These are phyloP conservation scores for Entoloma clypeatum DNA, from an alignment of 1,284 basidiomycete species.

Conservation along the genomic window DNA sequence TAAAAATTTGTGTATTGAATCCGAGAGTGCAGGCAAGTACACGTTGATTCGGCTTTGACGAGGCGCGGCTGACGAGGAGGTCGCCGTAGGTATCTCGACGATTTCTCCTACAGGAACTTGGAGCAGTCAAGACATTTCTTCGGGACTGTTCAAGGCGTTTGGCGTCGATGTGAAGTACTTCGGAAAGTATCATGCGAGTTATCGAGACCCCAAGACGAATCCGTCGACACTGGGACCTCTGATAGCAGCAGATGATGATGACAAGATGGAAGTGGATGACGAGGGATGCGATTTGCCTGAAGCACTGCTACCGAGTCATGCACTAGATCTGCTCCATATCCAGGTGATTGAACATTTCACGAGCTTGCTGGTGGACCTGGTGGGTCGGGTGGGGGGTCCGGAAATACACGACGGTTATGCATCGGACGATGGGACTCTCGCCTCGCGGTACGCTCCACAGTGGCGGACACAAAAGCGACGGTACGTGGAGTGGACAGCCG, in stretches of 20 bases:
- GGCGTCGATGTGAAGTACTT: conserved; percentile 32
- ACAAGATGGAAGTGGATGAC: conserved; percentile 62
- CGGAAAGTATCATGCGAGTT: conserved; percentile 33
- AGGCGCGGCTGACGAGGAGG: too few relatives aligned
- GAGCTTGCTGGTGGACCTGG: conserved; percentile 54
- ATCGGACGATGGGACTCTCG: conserved; percentile 23
- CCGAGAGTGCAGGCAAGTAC: conserved; percentile 31
- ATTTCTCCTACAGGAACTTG: conserved; percentile 34
- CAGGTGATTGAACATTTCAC: conserved; percentile 68
- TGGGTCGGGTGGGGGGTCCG: conserved; percentile 46
- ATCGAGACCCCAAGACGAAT: conserved; percentile 26
- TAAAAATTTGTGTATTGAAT: conserved; percentile 56
- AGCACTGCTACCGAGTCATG: conserved; percentile 43
- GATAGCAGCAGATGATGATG: conserved; percentile 34
- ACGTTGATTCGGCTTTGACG: not conserved
- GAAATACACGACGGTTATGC: conserved; percentile 33
- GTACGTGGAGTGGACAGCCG: conserved; percentile 47
- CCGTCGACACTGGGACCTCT: conserved; percentile 7
- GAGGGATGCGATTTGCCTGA: conserved; percentile 30
- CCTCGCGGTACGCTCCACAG: conserved; percentile 55
- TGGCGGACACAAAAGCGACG: conserved; percentile 41
- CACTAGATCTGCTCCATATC: conserved; percentile 62
- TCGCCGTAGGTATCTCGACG: conserved; percentile 31
- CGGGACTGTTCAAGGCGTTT: conserved; percentile 35
- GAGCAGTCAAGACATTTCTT: conserved; percentile 43